A percentile compares a stretch with the other conserved stretches of the same genome.
phyloP scores from a whole-genome alignment of 2,329 filamentous ascomycete genomes.

The Cryphonectria naterciae region DNA sequence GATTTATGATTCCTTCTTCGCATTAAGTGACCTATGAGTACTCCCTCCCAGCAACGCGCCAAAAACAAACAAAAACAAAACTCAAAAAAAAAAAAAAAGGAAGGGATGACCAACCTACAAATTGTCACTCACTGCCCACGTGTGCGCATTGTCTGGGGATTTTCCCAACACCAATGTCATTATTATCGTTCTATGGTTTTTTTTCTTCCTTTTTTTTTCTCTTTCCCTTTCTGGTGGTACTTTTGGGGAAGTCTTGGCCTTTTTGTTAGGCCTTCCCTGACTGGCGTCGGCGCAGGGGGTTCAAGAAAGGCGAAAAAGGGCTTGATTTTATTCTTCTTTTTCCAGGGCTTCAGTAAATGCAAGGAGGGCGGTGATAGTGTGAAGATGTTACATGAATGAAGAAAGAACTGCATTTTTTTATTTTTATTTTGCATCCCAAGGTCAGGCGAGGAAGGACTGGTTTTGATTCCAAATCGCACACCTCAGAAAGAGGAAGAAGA shows the following conservation, averaged over 20 bases:
- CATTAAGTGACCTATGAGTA: slow-evolving; percentile 27
- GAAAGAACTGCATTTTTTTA: background rate
- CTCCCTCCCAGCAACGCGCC: slow-evolving; percentile 19
- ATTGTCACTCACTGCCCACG: background rate
- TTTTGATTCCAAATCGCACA: background rate
- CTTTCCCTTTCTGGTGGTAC: background rate
- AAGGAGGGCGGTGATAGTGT: background rate
- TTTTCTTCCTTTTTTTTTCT: slow-evolving; percentile 9
- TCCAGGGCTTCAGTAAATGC: background rate
- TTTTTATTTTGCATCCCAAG: background rate
- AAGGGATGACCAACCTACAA: slow-evolving; percentile 7
- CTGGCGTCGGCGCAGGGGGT: slow-evolving; percentile 16
- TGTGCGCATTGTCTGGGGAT: slow-evolving; percentile 17
- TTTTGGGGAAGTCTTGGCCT: background rate
- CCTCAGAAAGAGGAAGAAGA: background rate
- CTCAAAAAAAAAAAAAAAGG: background rate
- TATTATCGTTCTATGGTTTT: background rate
- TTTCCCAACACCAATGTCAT: background rate
- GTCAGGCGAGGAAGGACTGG: background rate
- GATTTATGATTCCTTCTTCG: slow-evolving; percentile 26
- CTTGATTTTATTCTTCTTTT: background rate
- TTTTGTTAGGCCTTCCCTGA: slow-evolving; percentile 15
- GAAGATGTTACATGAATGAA: slow-evolving; percentile 6
- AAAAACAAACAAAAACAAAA: background rate
- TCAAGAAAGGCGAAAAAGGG: slow-evolving; percentile 1